These are phyloP conservation scores for Neocucurbitaria cava DNA, from an alignment of 2,329 filamentous ascomycete genomes.

Conservation along the genomic window DNA sequence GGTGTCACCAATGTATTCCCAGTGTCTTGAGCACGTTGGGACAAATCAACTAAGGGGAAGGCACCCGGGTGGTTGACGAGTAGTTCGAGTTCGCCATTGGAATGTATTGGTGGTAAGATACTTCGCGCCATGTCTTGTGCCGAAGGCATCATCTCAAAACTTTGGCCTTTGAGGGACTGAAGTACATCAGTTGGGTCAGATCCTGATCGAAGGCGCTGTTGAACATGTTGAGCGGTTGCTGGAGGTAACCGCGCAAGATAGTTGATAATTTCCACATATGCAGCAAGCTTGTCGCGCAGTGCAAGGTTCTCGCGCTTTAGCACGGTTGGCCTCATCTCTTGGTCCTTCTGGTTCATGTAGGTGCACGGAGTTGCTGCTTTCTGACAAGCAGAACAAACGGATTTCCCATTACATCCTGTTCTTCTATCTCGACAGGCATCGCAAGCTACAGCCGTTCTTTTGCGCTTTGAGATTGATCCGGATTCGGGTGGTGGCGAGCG, in stretches of 20 bases:
- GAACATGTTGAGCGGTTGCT: conserved; percentile 9
- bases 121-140: conserved; percentile 13
- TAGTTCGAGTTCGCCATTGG: conserved; percentile 17
- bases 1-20: background rate
- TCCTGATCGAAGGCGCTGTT: conserved; percentile 13
- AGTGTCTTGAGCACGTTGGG: background rate
- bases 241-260: conserved; percentile 10
- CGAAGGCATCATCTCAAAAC: conserved; percentile 3
- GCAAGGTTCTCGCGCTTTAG: conserved; percentile 16
- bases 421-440: conserved; percentile 16
- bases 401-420: conserved; percentile 17
- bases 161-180: conserved; percentile 10
- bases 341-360: conserved; percentile 15
- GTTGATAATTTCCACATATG: conserved; percentile 10
- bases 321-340: conserved; percentile 15
- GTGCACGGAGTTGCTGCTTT: conserved; percentile 12
- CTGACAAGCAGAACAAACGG: conserved; percentile 14
- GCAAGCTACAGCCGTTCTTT: conserved; percentile 18
- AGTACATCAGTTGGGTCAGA: conserved; percentile 10
- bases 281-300: conserved; percentile 13
- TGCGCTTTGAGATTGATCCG: conserved; percentile 9
- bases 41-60: conserved; percentile 11
- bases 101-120: conserved; percentile 12
- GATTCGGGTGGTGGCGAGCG: conserved; percentile 10
- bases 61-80: conserved; percentile 15